These are phyloP conservation scores for Karstenula rhodostoma DNA, from an alignment of 2,329 filamentous ascomycete species.

Conservation along the genomic window DNA sequence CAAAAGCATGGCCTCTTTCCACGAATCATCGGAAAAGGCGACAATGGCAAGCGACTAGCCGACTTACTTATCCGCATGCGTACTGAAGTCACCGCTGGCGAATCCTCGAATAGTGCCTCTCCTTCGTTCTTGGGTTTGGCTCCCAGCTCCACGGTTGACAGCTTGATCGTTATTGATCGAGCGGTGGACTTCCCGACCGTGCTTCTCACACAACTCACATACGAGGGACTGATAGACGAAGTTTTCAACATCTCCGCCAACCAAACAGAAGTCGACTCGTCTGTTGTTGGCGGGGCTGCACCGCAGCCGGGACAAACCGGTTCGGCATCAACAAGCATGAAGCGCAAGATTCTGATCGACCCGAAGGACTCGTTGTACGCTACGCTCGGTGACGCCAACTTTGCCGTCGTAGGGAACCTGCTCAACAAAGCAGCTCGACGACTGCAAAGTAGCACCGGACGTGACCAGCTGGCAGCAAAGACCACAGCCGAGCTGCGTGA, in stretches of 20 bases:
- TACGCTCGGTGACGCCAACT: constrained; percentile 90
- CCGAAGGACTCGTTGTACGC: constrained; percentile 88
- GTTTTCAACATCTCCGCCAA: constrained; percentile 91
- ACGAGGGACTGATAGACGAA: constrained; percentile 95
- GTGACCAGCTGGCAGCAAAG: constrained; percentile 79
- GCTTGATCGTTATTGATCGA: constrained; percentile 91
- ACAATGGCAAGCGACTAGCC: constrained; percentile 87
- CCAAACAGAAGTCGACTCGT: constrained; percentile 90
- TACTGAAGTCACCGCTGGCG: constrained; percentile 83
- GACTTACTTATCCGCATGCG: constrained; percentile 91
- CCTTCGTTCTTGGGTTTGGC: constrained; percentile 71
- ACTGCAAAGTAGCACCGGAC: constrained; percentile 86
- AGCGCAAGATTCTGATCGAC: constrained; percentile 88
- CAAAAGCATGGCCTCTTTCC: constrained; percentile 92
- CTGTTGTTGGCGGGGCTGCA: constrained; percentile 79
- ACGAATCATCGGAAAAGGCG: constrained; percentile 92
- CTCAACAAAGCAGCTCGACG: constrained; percentile 91
- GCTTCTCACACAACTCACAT: constrained; percentile 92
- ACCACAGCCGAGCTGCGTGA: constrained; percentile 91
- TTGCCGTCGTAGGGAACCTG: constrained; percentile 88
- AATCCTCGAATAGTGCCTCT: constrained; percentile 68
- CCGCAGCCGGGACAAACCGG: constrained; percentile 63
- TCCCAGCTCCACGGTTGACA: constrained; percentile 88
- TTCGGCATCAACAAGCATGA: constrained; percentile 63
- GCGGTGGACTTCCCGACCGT: constrained; percentile 94